Percentiles rank a stretch among this genome's conserved stretches.
phyloP scores from a whole-genome alignment of 2,329 filamentous ascomycete genomes.

The Knufia fluminis region DNA sequence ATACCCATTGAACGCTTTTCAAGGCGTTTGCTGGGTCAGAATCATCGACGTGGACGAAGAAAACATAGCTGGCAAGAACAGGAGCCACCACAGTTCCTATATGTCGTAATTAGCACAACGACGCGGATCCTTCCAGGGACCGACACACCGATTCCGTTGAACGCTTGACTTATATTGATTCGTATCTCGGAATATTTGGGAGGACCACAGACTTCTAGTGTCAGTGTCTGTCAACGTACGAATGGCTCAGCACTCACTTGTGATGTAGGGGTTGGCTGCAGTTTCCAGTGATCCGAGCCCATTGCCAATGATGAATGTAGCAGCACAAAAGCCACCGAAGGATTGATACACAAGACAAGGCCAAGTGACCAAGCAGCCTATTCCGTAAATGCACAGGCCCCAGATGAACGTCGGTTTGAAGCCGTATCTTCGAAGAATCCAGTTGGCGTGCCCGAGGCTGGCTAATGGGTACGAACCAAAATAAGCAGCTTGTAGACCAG shows the following conservation, averaged over 20 bases:
- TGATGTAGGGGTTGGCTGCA: conserved; percentile 66
- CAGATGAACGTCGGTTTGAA: conserved; percentile 75
- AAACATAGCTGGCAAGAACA: conserved; percentile 57
- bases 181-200: conserved; percentile 56
- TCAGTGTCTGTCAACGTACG: no score
- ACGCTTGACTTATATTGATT: conserved; percentile 66
- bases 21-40: conserved; percentile 43
- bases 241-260: conserved; percentile 33
- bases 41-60: conserved; percentile 57
- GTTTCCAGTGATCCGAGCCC: conserved; percentile 67
- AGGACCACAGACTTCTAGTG: conserved; percentile 66
- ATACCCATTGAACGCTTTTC: conserved; percentile 65
- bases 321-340: conserved; percentile 62
- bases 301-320: conserved; percentile 62
- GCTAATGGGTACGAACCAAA: conserved; percentile 51
- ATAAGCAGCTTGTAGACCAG: conserved; percentile 55
- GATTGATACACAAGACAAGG: conserved; percentile 63
- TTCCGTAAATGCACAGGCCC: conserved; percentile 58
- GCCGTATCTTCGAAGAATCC: conserved; percentile 61
- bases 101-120: conserved; percentile 37
- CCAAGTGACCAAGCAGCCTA: conserved; percentile 75
- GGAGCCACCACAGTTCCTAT: conserved; percentile 66
- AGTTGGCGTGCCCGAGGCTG: conserved; percentile 44
- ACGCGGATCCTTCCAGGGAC: neutral
- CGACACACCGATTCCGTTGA: conserved; percentile 70